Evolutionary conservation across 2,329 filamentous ascomycete species (phyloP), one percentile per base, ranked within the genome.

Genomic region (Apiospora arundinis): DNA sequence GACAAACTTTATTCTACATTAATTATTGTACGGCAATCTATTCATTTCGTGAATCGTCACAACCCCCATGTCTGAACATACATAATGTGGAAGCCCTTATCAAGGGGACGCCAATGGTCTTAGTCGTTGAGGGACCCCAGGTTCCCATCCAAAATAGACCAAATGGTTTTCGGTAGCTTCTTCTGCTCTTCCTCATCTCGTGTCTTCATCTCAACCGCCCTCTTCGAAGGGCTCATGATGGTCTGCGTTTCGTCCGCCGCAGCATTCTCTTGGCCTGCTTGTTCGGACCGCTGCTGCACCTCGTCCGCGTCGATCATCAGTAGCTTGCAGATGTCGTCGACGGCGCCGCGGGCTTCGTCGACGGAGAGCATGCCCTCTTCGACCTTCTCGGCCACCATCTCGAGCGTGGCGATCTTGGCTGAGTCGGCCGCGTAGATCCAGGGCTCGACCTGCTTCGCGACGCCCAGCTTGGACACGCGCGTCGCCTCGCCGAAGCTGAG

Each of bases 361-460:
- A 92, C 79, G 2, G 88, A 87, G 16, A 86, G 76, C 74, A 90
- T 86, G 0, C 90, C 90, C 69, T 85, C 82, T 69, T 92, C 89
- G 2, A 92, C 84, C 73, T 86, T 88, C 76, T 91, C 89, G 11
- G 87, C 86, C 14, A 92, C 87, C 11, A 82, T 80, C 75, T 91
- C 89, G 14, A 90, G 83, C 0, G 86, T 90, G 1, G 85, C 81
- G 70, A 90, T 87, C 75, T 90, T 90, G 74, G 89, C 88, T 3
- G 88, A 84, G 70, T 91, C 87, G 1, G 89, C 86, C 1, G 90
- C 89, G 74, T 84, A 85, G 11, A 89, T 85, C 90, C 90, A 92
- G 12, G 87, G 86, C 73, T 85, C 84, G 67, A 89, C 83, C 60
- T 84, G 83, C 44, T 77, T 80, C 25, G 83, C 81, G 4, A 85